These are phyloP conservation scores for Arthrinium puccinioides DNA, from an alignment of 2,329 filamentous ascomycete species.

Conservation along the genomic window DNA sequence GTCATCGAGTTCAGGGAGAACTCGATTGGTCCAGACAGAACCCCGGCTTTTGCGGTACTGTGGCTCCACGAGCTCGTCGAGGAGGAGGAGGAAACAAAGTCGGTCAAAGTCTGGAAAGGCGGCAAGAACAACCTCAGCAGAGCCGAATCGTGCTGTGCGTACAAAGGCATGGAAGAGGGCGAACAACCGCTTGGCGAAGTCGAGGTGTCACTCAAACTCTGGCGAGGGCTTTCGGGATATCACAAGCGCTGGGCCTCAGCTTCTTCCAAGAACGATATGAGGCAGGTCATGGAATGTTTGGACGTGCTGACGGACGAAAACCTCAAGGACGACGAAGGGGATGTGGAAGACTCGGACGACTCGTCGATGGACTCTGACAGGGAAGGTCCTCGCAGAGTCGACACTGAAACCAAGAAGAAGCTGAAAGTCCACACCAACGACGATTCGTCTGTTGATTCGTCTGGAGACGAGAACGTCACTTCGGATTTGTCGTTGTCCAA, in stretches of 20 bases:
- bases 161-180: slow-evolving; percentile 39
- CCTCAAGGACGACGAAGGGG: slow-evolving; percentile 17
- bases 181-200: slow-evolving; percentile 50
- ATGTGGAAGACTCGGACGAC: slow-evolving; percentile 9
- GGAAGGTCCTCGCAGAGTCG: not conserved
- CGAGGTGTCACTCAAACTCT: slow-evolving; percentile 50
- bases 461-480: slow-evolving; percentile 27
- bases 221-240: slow-evolving; percentile 52
- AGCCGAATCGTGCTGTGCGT: slow-evolving; percentile 26
- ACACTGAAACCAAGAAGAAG: slow-evolving; percentile 18
- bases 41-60: slow-evolving; percentile 54
- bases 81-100: slow-evolving; percentile 53
- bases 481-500: slow-evolving; percentile 20
- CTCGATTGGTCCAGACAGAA: slow-evolving; percentile 42
- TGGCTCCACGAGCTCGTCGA: slow-evolving; percentile 66
- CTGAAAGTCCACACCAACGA: slow-evolving; percentile 24
- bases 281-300: slow-evolving; percentile 56
- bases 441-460: slow-evolving; percentile 20
- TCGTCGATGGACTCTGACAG: slow-evolving; percentile 5
- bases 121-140: slow-evolving; percentile 40
- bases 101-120: slow-evolving; percentile 60
- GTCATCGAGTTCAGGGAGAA: slow-evolving; percentile 54
- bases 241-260: slow-evolving; percentile 46
- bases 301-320: slow-evolving; percentile 53
- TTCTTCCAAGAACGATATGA: slow-evolving; percentile 44